Evolutionary conservation across 176 grass and related monocot genomes (phyloP), one percentile per base, ranked within the genome.

Genomic region (Ensete glaucum): DNA sequence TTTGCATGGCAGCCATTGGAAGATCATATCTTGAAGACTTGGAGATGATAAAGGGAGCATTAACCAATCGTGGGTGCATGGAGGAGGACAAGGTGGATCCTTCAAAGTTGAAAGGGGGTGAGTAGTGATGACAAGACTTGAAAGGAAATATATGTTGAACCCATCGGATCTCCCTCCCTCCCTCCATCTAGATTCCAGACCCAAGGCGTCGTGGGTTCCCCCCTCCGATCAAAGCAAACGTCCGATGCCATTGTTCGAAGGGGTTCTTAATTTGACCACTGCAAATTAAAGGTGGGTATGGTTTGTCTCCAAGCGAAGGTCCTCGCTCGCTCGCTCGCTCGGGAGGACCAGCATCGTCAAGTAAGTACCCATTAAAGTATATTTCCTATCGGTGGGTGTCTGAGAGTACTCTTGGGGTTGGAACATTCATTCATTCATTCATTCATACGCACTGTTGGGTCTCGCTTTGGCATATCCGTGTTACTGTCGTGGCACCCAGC

Each of bases 31-130:
- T 34, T 34, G 29, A 34, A 34, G 74, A n/a, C 57, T 51, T 8
- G 10, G 57, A 62, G 23, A 59, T 59, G 29, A 11, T 49, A 60
- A 76, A 12, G 56, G 57, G 17, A 63, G n/a, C 27, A 50, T 23
- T 76, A 23, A 23, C 22, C 22, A 14, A 62, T 76, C 22, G 74
- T 63, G 58, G 16, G 49, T 52, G 58, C 17, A 34, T 64, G 15
- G 20, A 63, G 74, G 55, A 63, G 74, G 74, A n/a, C n/a, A n/a
- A n/a, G n/a, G n/a, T n/a, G n/a, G n/a, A 63, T 16, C 34, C 58
- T n/a, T 15, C 10, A 73, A 57, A 57, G 58, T 76, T 64, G 74
- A 64, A 34, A 20, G 8, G 8, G 11, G 23, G 29, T 56, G 23
- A 15, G 56, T 7, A 20, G 74, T n/a, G 57, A 60, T 48, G 74